Percentiles rank a stretch among this genome's conserved stretches.
These are phyloP conservation scores for Silene coronaria DNA, from an alignment of 179 eudicot species.

Conservation along the genomic window DNA sequence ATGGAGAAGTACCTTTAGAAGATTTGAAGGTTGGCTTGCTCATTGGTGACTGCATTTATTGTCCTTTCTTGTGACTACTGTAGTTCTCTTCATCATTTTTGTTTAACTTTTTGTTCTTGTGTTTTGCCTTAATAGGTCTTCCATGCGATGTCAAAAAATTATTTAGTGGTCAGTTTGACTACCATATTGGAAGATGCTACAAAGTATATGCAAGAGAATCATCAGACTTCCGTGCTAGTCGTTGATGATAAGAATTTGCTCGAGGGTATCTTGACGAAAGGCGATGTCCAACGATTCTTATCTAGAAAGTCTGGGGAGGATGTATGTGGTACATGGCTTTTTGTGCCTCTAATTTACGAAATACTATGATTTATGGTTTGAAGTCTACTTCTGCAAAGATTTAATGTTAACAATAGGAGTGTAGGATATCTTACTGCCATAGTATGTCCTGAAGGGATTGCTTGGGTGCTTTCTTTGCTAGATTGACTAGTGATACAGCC, in stretches of 20 bases:
- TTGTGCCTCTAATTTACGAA: neutral
- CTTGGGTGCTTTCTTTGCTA: neutral
- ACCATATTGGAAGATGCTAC: conserved; percentile 64
- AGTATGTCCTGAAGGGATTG: neutral
- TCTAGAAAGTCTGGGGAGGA: conserved; percentile 49
- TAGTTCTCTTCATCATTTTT: conserved; percentile 12
- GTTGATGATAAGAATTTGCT: conserved; percentile 71
- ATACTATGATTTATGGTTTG: conserved; percentile 3
- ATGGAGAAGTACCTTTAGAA: conserved; percentile 57
- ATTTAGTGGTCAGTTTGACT: conserved; percentile 40
- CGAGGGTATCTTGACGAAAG: conserved; percentile 81
- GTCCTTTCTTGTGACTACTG: neutral
- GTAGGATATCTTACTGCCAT: neutral
- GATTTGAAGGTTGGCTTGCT: conserved; percentile 54
- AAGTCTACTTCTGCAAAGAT: neutral
- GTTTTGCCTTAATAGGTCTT: conserved; percentile 50
- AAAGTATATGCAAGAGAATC: conserved; percentile 56
- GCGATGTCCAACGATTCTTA: conserved; percentile 63
- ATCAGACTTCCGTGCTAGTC: conserved; percentile 63
- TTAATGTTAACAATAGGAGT: conserved; percentile 5
- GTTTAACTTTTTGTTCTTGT: conserved; percentile 9
- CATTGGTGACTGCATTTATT: neutral
- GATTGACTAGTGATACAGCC: conserved; percentile 3
- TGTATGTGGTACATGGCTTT: conserved; percentile 45
- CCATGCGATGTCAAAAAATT: conserved; percentile 68